Base-by-base conservation (phyloP, 176 grass and related monocot genomes). In the Typha latifolia region DNA sequence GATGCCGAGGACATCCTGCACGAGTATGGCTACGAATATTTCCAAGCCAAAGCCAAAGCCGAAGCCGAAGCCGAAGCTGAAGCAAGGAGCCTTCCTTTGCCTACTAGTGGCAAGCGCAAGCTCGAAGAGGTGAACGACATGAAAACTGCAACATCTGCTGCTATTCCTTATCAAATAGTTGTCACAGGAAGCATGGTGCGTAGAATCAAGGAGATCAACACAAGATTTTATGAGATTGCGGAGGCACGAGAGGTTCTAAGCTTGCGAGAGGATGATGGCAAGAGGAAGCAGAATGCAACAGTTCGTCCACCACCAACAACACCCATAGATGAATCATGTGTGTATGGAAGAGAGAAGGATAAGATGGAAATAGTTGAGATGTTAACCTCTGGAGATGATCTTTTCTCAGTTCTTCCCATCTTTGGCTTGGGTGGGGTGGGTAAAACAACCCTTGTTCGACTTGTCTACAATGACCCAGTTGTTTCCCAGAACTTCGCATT, bases 391-490 rank as follows among this genome's bases (percentile, higher is more conserved):
- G 62, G 16, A 0, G 66, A 69, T 52, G 72, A 37, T 37, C 34
- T 6, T 56, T 56, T 63, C 14, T 26, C 27, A 7, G 69, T 88
- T 72, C 9, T 77, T 32, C 56, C 85, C 18, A 70, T 88, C 56
- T 51, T 83, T 32, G 80, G 85, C 49, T 83, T 73, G 56, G 72
- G 76, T 11, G 76, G 80, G 18, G 59, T 88, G 16, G 85, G 85
- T 9, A 88, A 88, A 75, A 83, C 85, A 51, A 88, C 85, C 0
- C 11, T 88, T 7, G 85, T 72, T 1, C 80, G 80, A 23, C 61
- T 83, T 34, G 77, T 88, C 11, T 88, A 80, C 61, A 73, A 66
- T 19, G 77, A 83, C 48, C 14, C 8, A 12, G 2, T 16, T 18
- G 47, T 88, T 7, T 48, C 16, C 51, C 27, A 64, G 47, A 23